A percentile compares a stretch with the other conserved stretches of the same genome.
Evolutionary conservation across 2,329 filamentous ascomycete genomes (phyloP).

Genomic region (Alternaria sp.): DNA sequence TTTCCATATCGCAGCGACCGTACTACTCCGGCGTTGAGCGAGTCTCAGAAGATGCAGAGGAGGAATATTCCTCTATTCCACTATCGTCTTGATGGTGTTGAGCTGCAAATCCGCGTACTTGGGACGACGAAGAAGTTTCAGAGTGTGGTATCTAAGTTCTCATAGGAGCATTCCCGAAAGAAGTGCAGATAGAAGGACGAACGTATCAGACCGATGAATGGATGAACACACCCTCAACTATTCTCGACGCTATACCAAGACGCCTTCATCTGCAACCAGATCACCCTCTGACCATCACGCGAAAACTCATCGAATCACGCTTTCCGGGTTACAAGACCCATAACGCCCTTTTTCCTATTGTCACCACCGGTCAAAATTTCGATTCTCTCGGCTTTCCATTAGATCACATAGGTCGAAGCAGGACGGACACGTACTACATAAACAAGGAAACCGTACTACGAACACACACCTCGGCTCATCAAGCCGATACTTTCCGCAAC

Average conservation of each 20-base stretch:
- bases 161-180: conserved; percentile 26
- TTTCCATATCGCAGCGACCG: not conserved
- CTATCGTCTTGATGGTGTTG: not conserved
- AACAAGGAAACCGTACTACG: conserved; percentile 83
- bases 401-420: conserved; percentile 85
- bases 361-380: conserved; percentile 87
- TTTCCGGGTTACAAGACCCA: conserved; percentile 82
- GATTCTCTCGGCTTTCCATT: conserved; percentile 91
- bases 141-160: conserved; percentile 13
- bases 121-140: not conserved
- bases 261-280: conserved; percentile 88
- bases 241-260: conserved; percentile 75
- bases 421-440: conserved; percentile 94
- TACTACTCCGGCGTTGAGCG: not conserved
- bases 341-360: conserved; percentile 81
- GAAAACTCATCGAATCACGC: conserved; percentile 87
- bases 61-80: rapidly evolving
- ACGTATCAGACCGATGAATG: conserved; percentile 75
- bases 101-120: not conserved
- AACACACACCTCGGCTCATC: conserved; percentile 94
- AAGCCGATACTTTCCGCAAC: conserved; percentile 78
- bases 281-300: conserved; percentile 89
- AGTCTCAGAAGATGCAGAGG: not conserved
- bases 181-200: conserved; percentile 66
- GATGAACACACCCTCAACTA: conserved; percentile 82